phyloP scores from a whole-genome alignment of 805 yeast species.

The Candida sithepensis region DNA sequence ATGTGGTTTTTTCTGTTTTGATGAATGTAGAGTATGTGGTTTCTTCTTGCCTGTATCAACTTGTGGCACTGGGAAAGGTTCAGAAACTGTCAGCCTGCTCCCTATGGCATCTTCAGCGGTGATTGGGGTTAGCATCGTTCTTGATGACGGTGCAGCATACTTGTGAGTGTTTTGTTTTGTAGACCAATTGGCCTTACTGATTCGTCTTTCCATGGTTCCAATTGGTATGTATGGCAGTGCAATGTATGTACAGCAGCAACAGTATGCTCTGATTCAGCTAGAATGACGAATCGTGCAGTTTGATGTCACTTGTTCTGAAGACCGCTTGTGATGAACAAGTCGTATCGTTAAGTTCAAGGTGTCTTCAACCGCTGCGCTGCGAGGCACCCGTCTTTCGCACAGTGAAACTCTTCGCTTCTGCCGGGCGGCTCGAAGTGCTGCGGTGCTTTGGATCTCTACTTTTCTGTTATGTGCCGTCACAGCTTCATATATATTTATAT shows the following conservation, averaged over 20 bases:
- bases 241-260: no score
- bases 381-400: no score
- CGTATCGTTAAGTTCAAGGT: background rate
- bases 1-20: slow-evolving; percentile 11
- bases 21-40: background rate
- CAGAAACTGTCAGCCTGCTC: background rate
- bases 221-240: background rate
- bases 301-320: no score
- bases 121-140: background rate
- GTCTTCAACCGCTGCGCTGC: background rate
- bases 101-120: slow-evolving; percentile 1
- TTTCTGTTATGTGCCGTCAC: background rate
- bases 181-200: slow-evolving; percentile 28
- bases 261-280: no score
- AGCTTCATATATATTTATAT: background rate
- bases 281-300: no score
- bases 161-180: slow-evolving; percentile 11
- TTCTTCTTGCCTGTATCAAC: background rate
- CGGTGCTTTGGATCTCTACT: no score
- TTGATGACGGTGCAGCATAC: background rate
- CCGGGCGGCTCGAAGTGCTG: no score
- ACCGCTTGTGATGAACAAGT: background rate
- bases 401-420: no score
- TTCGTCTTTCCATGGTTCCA: slow-evolving; percentile 14
- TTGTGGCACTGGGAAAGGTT: slow-evolving; percentile 2